Percentiles rank a stretch among this genome's conserved stretches.
Conservation (phyloP, 2,329 filamentous ascomycete genomes). For the Rasamsonia emersonii region DNA sequence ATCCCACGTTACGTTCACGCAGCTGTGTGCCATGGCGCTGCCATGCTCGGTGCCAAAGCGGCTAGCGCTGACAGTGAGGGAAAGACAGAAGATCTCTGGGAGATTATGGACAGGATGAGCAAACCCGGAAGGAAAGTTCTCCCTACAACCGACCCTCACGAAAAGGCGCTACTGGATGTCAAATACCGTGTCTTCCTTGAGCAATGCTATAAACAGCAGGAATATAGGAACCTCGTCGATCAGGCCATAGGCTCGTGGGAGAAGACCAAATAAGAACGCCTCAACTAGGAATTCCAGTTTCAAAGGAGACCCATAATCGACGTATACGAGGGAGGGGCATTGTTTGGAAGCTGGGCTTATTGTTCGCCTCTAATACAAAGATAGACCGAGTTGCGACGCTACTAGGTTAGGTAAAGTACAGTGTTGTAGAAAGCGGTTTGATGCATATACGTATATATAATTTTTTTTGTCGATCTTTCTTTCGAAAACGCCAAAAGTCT, state of each 20-base stretch:
- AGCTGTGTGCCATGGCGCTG: slow-evolving; percentile 93
- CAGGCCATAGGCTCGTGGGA: slow-evolving; percentile 43
- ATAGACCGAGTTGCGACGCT: too few relatives aligned
- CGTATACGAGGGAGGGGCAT: too few relatives aligned
- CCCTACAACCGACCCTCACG: slow-evolving; percentile 60
- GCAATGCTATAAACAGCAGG: slow-evolving; percentile 77
- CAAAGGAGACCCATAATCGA: too few relatives aligned
- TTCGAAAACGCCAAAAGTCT: too few relatives aligned
- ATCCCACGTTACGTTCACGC: slow-evolving; percentile 92
- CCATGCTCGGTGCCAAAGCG: slow-evolving; percentile 97
- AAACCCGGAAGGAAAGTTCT: slow-evolving; percentile 80
- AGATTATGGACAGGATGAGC: slow-evolving; percentile 96
- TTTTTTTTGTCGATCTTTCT: too few relatives aligned
- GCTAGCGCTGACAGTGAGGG: slow-evolving; percentile 70
- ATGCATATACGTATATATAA: too few relatives aligned
- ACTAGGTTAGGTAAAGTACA: too few relatives aligned
- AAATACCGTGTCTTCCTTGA: slow-evolving; percentile 97
- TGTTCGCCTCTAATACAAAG: too few relatives aligned
- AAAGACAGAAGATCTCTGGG: slow-evolving; percentile 80
- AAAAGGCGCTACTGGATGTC: slow-evolving; percentile 71
- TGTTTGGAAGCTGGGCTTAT: too few relatives aligned
- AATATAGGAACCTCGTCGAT: slow-evolving; percentile 72
- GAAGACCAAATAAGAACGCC: slow-evolving; percentile 4
- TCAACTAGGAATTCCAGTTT: too few relatives aligned
- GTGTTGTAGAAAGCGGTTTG: too few relatives aligned